Conservation (phyloP, 805 yeast genomes). For the Martiniozyma abietophila region DNA sequence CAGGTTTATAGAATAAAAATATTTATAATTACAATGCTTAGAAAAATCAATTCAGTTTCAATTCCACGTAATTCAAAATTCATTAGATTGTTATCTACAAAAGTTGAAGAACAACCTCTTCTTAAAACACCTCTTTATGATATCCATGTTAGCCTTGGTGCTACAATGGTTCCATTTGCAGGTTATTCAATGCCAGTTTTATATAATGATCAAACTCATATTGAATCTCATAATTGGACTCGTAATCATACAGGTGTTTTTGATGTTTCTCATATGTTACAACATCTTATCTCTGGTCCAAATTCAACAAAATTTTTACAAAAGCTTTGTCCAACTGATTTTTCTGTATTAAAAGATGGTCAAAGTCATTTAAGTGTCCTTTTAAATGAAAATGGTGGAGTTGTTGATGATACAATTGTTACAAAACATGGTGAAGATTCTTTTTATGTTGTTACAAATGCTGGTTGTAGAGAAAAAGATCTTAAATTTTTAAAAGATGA, state of each 20-base stretch:
- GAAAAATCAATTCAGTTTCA: too few species aligned
- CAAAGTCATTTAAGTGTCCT: constrained; percentile 71
- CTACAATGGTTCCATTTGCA: constrained; percentile 91
- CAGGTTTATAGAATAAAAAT: too few species aligned
- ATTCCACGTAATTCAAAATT: too few species aligned
- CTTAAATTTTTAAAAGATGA: constrained; percentile 50
- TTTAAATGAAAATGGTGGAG: constrained; percentile 64
- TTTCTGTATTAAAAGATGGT: constrained; percentile 44
- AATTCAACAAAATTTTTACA: constrained; percentile 63
- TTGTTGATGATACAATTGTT: constrained; percentile 88
- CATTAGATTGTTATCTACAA: too few species aligned
- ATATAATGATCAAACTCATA: constrained; percentile 76
- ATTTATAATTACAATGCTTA: too few species aligned
- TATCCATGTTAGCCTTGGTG: constrained; percentile 69
- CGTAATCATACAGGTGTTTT: constrained; percentile 81
- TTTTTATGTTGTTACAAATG: constrained; percentile 89
- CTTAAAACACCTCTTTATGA: constrained; percentile 73
- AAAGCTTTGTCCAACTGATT: constrained; percentile 82
- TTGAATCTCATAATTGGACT: constrained; percentile 93
- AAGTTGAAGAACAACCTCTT: constrained; percentile 23
- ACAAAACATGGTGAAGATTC: constrained; percentile 68
- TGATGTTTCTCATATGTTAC: constrained; percentile 97
- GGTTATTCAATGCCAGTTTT: constrained; percentile 95
- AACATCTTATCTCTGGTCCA: constrained; percentile 68
- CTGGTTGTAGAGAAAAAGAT: constrained; percentile 87